Evolutionary conservation across 371 early-diverging fungal species (phyloP).

Genomic region (Zychaea mexicana): DNA sequence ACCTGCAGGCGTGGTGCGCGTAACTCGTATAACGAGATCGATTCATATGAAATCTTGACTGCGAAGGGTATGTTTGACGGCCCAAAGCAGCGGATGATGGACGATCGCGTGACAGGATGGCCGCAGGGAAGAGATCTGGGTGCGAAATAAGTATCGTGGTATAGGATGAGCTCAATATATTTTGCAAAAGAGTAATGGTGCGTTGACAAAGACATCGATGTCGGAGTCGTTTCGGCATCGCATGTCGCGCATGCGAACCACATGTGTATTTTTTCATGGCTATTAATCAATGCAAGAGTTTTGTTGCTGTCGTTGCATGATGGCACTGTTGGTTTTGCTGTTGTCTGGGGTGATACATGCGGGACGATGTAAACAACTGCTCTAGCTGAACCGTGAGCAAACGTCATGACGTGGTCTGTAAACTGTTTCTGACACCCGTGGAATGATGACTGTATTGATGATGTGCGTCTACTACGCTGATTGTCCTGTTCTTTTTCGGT

Average conservation of each 20-base stretch:
- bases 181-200: slow-evolving; percentile 63
- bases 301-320: not conserved
- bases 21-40: slow-evolving; percentile 58
- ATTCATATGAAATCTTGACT: slow-evolving; percentile 56
- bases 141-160: slow-evolving; percentile 43
- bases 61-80: slow-evolving; percentile 23
- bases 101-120: slow-evolving; percentile 31
- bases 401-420: slow-evolving; percentile 5
- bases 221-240: slow-evolving; percentile 33
- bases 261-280: slow-evolving; percentile 34
- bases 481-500: not conserved
- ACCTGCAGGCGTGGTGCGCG: slow-evolving; percentile 62
- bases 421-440: slow-evolving; percentile 1
- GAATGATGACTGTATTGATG: not conserved
- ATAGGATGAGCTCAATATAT: slow-evolving; percentile 63
- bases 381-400: slow-evolving; percentile 54
- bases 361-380: slow-evolving; percentile 40
- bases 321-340: slow-evolving; percentile 24
- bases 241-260: slow-evolving; percentile 58
- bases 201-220: slow-evolving; percentile 38
- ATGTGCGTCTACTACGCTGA: not conserved
- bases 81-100: slow-evolving; percentile 49
- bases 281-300: not conserved
- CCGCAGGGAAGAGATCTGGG: slow-evolving; percentile 28
- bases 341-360: slow-evolving; percentile 15